phyloP scores from a whole-genome alignment of 495 filamentous ascomycete genomes.

The Paragyromitra xinjiangensis region DNA sequence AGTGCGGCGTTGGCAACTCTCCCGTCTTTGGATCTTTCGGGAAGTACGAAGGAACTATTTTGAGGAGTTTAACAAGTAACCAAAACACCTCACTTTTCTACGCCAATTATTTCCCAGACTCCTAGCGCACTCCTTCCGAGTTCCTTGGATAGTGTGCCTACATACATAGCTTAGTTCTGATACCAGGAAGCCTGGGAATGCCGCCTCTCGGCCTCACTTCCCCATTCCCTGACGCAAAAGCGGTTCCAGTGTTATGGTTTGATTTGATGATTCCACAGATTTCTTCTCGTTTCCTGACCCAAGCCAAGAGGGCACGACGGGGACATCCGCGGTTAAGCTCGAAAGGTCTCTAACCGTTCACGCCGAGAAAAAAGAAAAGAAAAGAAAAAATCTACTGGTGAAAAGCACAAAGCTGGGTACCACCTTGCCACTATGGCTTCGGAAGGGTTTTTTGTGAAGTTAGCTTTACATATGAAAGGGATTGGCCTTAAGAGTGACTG shows the following conservation, averaged over 20 bases:
- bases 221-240: constrained; percentile 9
- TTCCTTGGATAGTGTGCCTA: constrained; percentile 10
- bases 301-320: neutral
- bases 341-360: neutral
- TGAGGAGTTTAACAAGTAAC: neutral
- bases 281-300: constrained; percentile 21
- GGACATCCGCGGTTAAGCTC: constrained; percentile 6
- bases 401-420: neutral
- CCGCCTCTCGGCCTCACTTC: constrained; percentile 16
- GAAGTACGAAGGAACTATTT: neutral
- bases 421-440: neutral
- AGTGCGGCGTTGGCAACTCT: neutral
- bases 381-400: neutral
- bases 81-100: neutral
- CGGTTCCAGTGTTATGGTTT: constrained; percentile 15
- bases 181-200: neutral
- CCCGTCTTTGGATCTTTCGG: neutral
- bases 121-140: neutral
- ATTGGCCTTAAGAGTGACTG: no score
- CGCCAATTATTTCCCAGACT: neutral
- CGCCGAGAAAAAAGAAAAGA: neutral
- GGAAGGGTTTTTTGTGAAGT: no score
- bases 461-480: no score
- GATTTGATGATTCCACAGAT: constrained; percentile 8
- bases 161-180: neutral